Evolutionary conservation across 306 rosid genomes (phyloP).

Genomic region (Chamaecrista fasciculata): DNA sequence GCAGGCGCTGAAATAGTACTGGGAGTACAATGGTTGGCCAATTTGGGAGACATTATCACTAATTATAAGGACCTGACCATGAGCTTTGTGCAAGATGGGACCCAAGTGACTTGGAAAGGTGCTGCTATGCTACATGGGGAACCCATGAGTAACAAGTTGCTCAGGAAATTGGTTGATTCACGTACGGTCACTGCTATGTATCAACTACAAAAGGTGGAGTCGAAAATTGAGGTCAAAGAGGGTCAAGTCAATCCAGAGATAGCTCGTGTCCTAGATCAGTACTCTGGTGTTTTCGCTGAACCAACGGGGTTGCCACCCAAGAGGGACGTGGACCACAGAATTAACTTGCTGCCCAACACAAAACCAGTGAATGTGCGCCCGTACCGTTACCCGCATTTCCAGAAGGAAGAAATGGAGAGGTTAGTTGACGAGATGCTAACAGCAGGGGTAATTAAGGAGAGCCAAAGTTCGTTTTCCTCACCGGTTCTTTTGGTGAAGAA

Average conservation of each 20-base stretch:
- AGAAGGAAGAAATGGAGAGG: neutral
- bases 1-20: neutral
- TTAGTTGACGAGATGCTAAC: neutral
- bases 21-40: neutral
- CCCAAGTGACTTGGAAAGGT: no score
- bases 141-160: no score
- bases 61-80: neutral
- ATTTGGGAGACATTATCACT: neutral
- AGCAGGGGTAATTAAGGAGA: neutral
- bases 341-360: neutral
- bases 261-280: no score
- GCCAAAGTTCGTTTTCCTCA: neutral
- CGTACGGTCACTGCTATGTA: no score
- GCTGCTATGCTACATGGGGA: no score
- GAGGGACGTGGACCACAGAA: neutral
- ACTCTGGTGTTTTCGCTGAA: neutral
- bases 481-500: neutral
- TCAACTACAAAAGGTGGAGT: no score
- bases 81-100: neutral
- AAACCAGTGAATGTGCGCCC: neutral
- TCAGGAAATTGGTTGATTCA: no score
- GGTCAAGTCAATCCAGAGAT: no score
- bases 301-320: neutral
- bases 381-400: neutral
- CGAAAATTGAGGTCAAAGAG: no score